Base-by-base conservation (phyloP, 495 filamentous ascomycete genomes). In the Lophiotrema nucula region DNA sequence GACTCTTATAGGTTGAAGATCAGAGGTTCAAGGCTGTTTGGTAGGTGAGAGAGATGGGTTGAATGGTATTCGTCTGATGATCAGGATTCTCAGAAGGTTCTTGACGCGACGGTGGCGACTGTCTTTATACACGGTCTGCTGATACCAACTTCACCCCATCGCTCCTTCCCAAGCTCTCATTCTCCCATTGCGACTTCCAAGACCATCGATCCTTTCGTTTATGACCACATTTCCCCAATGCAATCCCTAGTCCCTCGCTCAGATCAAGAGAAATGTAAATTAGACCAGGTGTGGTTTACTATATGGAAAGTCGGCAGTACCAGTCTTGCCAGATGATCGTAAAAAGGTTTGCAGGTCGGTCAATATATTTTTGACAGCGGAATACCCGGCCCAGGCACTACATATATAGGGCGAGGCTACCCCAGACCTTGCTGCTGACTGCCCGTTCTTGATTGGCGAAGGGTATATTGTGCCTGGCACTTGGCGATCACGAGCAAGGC, bases 401-500 rank as follows among this genome's bases (percentile, higher is more conserved):
- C 12, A 16, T 13, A 43, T 59, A 26, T 51, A 59, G 26, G 47
- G 47, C 46, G 45, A 23, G 10, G 13, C 22, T 12, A 50, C 54
- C 54, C 54, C 23, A 47, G 38, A 45, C 35, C 18, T 16, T 26
- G 12, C 22, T 21, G 10, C 45, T 15, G 18, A 45, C 13, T 11
- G 13, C n/a, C 2, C 12, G 2, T 19, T 13, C 1, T 8, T 52
- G 35, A 59, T 59, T 59, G 56, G 56, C 22, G 4, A 25, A 8
- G 24, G 12, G 22, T 51, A 59, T 27, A 59, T 59, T 59, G 56
- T 59, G 19, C 56, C 56, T 59, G 56, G 21, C 13, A 11, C 56
- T 59, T 59, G 47, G 56, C 56, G 47, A 52, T 25, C 35, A 51
- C 26, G 56, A 31, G 33, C 10, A 16, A 3, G 12, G 11, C 10